A percentile compares a stretch with the other conserved stretches of the same genome.
phyloP scores from a whole-genome alignment of 202 grass and related monocot genomes.

The Hordeum pubiflorum region DNA sequence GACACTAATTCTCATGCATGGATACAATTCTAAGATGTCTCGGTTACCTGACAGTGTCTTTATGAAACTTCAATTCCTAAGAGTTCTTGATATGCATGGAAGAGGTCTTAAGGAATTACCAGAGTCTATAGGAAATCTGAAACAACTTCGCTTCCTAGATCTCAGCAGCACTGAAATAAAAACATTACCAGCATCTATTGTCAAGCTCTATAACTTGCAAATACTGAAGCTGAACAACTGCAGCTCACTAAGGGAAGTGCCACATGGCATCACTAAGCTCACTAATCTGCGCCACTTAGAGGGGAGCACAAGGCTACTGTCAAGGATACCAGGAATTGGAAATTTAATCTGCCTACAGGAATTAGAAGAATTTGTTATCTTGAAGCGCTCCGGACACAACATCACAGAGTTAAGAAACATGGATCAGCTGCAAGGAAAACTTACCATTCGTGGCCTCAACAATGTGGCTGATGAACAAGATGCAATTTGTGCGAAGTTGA shows the following conservation, averaged over 20 bases:
- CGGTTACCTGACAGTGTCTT: slow-evolving; percentile 42
- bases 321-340: slow-evolving; percentile 51
- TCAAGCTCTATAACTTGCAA: slow-evolving; percentile 53
- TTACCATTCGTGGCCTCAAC: slow-evolving; percentile 59
- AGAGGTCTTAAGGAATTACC: slow-evolving; percentile 48
- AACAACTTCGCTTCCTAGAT: slow-evolving; percentile 62
- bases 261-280: slow-evolving; percentile 49
- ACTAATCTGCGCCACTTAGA: slow-evolving; percentile 55
- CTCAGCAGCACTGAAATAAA: slow-evolving; percentile 46
- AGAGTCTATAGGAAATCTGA: slow-evolving; percentile 67
- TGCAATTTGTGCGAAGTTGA: slow-evolving; percentile 48
- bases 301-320: slow-evolving; percentile 38
- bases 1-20: slow-evolving; percentile 51
- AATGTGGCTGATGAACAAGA: slow-evolving; percentile 46
- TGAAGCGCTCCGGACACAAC: slow-evolving; percentile 25
- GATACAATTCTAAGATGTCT: slow-evolving; percentile 40
- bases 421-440: slow-evolving; percentile 45
- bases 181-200: slow-evolving; percentile 47
- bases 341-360: slow-evolving; percentile 51
- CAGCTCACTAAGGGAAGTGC: slow-evolving; percentile 43
- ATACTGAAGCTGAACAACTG: slow-evolving; percentile 49
- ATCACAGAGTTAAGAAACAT: slow-evolving; percentile 61
- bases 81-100: slow-evolving; percentile 57
- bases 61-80: slow-evolving; percentile 46
- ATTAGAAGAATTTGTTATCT: slow-evolving; percentile 55